Evolutionary conservation across 1,284 basidiomycete species (phyloP).

Genomic region (Apiotrichum sp.): DNA sequence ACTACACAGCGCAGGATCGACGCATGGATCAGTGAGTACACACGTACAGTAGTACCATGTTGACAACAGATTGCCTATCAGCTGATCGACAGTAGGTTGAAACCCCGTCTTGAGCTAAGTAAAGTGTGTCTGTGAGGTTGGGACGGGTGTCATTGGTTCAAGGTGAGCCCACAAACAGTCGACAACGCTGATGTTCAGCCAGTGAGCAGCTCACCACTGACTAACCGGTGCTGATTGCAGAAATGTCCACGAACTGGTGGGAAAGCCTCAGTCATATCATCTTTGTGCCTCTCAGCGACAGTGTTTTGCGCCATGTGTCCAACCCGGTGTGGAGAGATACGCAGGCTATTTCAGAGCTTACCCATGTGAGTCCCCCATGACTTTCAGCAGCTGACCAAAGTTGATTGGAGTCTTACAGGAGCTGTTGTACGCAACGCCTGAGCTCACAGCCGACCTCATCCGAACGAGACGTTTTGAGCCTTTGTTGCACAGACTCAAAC

Average conservation of each 20-base stretch:
- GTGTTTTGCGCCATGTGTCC: background rate
- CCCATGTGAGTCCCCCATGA: slow-evolving; percentile 1
- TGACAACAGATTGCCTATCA: slow-evolving; percentile 14
- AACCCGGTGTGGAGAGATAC: background rate
- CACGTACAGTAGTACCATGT: background rate
- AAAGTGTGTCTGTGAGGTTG: slow-evolving; percentile 20
- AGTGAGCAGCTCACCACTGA: too few relatives aligned
- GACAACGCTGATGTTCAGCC: too few relatives aligned
- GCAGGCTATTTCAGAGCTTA: background rate
- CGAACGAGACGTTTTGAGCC: slow-evolving; percentile 18
- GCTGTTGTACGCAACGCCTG: slow-evolving; percentile 13
- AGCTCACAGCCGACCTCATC: slow-evolving; percentile 19
- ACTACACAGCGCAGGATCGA: slow-evolving; percentile 8
- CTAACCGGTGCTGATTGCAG: too few relatives aligned
- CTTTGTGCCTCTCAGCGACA: background rate
- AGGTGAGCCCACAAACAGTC: slow-evolving; percentile 5
- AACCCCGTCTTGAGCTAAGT: too few relatives aligned
- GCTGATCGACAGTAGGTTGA: slow-evolving; percentile 22
- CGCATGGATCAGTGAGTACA: slow-evolving; percentile 18
- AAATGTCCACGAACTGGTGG: slow-evolving; percentile 25
- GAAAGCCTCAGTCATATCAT: slow-evolving; percentile 6
- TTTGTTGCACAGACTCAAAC: slow-evolving; percentile 19
- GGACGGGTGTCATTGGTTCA: slow-evolving; percentile 18
- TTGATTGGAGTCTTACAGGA: slow-evolving; percentile 7
- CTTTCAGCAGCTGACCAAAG: too few relatives aligned